Percentiles rank a stretch among this genome's conserved stretches.
Conservation (phyloP, 495 filamentous ascomycete genomes). For the Neurospora cerealis region DNA sequence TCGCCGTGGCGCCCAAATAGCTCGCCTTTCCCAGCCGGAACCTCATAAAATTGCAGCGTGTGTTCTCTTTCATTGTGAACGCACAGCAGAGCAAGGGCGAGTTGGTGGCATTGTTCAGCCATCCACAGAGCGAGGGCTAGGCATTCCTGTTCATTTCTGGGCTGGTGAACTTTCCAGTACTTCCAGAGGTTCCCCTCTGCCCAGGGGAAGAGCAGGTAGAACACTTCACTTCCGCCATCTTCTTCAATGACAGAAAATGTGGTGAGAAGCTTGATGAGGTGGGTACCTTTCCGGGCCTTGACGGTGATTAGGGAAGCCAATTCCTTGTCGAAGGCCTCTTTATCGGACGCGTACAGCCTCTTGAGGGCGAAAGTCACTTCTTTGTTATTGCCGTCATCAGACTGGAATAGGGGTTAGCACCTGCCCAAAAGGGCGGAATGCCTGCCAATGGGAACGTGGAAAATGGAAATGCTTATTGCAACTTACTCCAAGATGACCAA, state of each 20-base stretch:
- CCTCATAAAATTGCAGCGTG: background rate
- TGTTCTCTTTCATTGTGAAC: background rate
- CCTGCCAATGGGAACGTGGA: background rate
- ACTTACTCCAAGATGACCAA: background rate
- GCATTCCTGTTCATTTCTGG: background rate
- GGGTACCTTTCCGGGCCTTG: background rate
- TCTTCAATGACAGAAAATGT: background rate
- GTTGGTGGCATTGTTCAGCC: background rate
- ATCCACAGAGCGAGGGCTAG: background rate
- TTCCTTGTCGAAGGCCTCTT: background rate
- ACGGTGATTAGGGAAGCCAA: background rate
- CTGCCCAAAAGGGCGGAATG: background rate
- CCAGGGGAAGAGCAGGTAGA: background rate
- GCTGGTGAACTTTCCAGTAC: background rate
- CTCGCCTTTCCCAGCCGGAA: background rate
- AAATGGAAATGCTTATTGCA: background rate
- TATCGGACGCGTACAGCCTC: background rate
- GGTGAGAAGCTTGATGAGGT: background rate
- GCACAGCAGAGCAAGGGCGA: background rate
- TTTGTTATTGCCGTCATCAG: background rate
- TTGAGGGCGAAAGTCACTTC: background rate
- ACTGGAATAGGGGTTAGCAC: background rate
- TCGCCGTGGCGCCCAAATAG: slow-evolving; percentile 1
- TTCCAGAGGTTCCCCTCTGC: background rate
- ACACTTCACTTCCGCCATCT: background rate